Evolutionary conservation across 768 basidiomycete genomes (phyloP).

Genomic region (Pholiota molesta): DNA sequence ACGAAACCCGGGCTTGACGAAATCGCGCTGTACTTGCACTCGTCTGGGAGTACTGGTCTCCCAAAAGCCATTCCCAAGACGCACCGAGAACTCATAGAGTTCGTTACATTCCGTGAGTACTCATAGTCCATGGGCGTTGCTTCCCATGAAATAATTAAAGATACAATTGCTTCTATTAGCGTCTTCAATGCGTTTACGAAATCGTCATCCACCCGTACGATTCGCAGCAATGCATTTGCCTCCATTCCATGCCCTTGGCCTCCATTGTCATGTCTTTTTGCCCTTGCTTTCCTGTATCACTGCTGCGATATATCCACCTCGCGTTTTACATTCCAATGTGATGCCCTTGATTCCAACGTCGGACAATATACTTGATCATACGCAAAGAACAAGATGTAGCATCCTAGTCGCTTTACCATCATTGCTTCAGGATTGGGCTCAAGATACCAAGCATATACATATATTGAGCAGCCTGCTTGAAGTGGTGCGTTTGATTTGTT

Average conservation of each 20-base stretch:
- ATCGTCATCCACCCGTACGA: neutral
- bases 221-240: constrained; percentile 30
- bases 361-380: constrained; percentile 31
- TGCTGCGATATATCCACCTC: constrained; percentile 30
- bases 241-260: constrained; percentile 35
- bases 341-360: constrained; percentile 33
- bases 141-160: no score
- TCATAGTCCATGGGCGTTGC: no score
- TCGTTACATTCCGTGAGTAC: constrained; percentile 36
- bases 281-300: constrained; percentile 25
- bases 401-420: constrained; percentile 36
- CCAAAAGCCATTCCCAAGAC: constrained; percentile 45
- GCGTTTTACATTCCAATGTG: constrained; percentile 13
- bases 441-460: constrained; percentile 24
- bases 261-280: constrained; percentile 27
- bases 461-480: constrained; percentile 24
- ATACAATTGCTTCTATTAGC: neutral
- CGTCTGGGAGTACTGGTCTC: constrained; percentile 52
- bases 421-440: constrained; percentile 36
- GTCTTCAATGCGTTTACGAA: neutral
- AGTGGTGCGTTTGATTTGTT: constrained; percentile 25
- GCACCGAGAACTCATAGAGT: constrained; percentile 30
- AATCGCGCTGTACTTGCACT: constrained; percentile 35
- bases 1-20: no score
- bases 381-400: constrained; percentile 27